These are phyloP conservation scores for Rhynchosporium graminicola DNA, from an alignment of 2,329 filamentous ascomycete species.

Conservation along the genomic window DNA sequence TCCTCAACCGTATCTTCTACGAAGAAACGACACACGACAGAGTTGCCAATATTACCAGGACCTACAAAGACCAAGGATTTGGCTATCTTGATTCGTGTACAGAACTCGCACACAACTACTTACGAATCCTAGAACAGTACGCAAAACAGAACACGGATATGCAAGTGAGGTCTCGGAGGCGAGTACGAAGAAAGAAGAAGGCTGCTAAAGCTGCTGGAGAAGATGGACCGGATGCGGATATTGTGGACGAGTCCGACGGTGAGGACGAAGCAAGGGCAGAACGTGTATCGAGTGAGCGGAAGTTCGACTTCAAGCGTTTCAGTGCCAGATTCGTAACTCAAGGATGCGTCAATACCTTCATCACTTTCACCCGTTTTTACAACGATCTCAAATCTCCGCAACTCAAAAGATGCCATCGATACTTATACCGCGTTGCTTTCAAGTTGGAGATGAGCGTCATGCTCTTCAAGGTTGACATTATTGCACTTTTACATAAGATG, in stretches of 20 bases:
- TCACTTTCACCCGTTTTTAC: constrained; percentile 78
- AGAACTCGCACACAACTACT: constrained; percentile 86
- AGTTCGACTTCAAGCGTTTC: constrained; percentile 91
- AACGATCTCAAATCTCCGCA: constrained; percentile 76
- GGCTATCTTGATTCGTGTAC: constrained; percentile 91
- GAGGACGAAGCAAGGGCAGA: constrained; percentile 76
- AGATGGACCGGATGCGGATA: constrained; percentile 49
- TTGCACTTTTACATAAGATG: constrained; percentile 85
- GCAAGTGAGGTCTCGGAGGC: constrained; percentile 81
- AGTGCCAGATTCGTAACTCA: constrained; percentile 79
- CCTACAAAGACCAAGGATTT: constrained; percentile 93
- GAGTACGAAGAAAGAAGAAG: constrained; percentile 72
- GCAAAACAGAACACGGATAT: constrained; percentile 94
- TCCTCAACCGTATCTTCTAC: constrained; percentile 95
- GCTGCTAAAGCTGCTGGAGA: constrained; percentile 51
- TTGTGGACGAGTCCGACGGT: constrained; percentile 66
- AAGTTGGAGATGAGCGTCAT: constrained; percentile 90
- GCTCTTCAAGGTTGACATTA: constrained; percentile 87
- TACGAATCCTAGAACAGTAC: constrained; percentile 88
- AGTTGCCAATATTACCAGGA: constrained; percentile 74
- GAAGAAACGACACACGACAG: constrained; percentile 92
- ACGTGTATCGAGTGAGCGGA: constrained; percentile 74
- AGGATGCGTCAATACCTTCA: constrained; percentile 84
- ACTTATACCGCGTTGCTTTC: constrained; percentile 91
- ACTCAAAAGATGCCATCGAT: constrained; percentile 88